These are phyloP conservation scores for Brassica rapa DNA, from an alignment of 345 rosid species.

Conservation along the genomic window DNA sequence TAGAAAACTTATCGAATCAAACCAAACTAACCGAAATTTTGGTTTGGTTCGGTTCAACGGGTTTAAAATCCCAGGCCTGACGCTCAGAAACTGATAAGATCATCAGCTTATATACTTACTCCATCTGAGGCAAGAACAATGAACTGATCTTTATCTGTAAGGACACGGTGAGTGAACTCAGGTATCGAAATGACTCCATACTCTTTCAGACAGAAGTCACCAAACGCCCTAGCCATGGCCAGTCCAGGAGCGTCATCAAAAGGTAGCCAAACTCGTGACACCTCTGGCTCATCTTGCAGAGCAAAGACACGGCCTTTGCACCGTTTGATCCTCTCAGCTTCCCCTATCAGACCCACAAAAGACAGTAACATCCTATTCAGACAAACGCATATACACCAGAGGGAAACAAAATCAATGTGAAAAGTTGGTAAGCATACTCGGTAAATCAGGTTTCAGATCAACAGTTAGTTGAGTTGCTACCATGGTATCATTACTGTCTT, in stretches of 20 bases:
- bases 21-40: too few species aligned
- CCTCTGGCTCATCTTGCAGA: slow-evolving; percentile 98
- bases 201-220: slow-evolving; percentile 97
- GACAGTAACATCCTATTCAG: slow-evolving; percentile 5
- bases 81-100: background rate
- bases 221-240: slow-evolving; percentile 99
- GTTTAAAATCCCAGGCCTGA: background rate
- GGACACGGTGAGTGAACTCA: slow-evolving; percentile 80
- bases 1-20: too few species aligned
- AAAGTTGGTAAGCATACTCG: slow-evolving; percentile 57
- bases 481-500: slow-evolving; percentile 70
- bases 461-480: slow-evolving; percentile 90
- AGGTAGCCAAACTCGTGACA: slow-evolving; percentile 97
- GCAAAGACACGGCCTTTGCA: slow-evolving; percentile 99
- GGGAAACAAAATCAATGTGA: background rate
- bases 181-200: slow-evolving; percentile 97
- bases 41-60: too few species aligned
- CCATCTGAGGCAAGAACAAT: slow-evolving; percentile 98
- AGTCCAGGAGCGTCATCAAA: slow-evolving; percentile 98
- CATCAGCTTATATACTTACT: slow-evolving; percentile 46
- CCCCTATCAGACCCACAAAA: slow-evolving; percentile 54
- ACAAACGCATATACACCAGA: background rate
- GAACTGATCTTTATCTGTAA: slow-evolving; percentile 91
- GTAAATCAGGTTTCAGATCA: slow-evolving; percentile 96
- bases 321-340: slow-evolving; percentile 92